A percentile compares a stretch with the other conserved stretches of the same genome.
Evolutionary conservation across 2,329 filamentous ascomycete species (phyloP).

Genomic region (Aspergillus sp.): DNA sequence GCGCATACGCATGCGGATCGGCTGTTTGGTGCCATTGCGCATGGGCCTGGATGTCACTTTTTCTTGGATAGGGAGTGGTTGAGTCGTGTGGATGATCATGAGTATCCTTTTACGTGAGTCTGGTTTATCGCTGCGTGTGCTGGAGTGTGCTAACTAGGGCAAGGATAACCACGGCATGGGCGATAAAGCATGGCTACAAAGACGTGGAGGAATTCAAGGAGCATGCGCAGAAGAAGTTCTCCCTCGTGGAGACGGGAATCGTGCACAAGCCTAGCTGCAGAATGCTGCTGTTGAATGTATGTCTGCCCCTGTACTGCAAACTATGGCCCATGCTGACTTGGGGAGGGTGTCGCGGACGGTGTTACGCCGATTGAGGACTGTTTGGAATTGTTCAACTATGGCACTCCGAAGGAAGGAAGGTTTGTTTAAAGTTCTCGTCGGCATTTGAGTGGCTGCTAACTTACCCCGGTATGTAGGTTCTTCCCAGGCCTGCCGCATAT

Average conservation of each 20-base stretch:
- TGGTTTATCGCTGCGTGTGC: neutral
- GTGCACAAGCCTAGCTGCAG: constrained; percentile 57
- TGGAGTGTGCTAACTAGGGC: constrained; percentile 34
- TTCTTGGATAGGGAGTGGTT: constrained; percentile 63
- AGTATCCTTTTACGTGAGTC: constrained; percentile 61
- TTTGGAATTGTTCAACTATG: constrained; percentile 64
- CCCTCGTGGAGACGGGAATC: constrained; percentile 60
- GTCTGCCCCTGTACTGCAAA: constrained; percentile 14
- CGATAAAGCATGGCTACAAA: constrained; percentile 62
- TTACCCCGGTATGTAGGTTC: constrained; percentile 35
- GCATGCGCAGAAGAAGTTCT: constrained; percentile 61
- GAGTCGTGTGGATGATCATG: constrained; percentile 62
- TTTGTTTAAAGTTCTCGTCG: constrained; percentile 24
- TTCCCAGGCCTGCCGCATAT: constrained; percentile 64
- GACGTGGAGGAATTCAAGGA: constrained; percentile 56
- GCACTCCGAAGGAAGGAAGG: constrained; percentile 63
- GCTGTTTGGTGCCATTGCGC: constrained; percentile 60
- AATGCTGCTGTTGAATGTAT: constrained; percentile 61
- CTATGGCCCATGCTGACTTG: neutral
- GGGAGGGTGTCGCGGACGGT: constrained; percentile 60
- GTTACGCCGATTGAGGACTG: constrained; percentile 69
- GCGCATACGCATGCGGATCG: constrained; percentile 63
- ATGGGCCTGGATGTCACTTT: constrained; percentile 63
- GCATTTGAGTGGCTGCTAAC: neutral
- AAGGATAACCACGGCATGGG: constrained; percentile 43